A percentile compares a stretch with the other conserved stretches of the same genome.
phyloP scores from a whole-genome alignment of 2,329 filamentous ascomycete species.

The Aspergillus glaucus region DNA sequence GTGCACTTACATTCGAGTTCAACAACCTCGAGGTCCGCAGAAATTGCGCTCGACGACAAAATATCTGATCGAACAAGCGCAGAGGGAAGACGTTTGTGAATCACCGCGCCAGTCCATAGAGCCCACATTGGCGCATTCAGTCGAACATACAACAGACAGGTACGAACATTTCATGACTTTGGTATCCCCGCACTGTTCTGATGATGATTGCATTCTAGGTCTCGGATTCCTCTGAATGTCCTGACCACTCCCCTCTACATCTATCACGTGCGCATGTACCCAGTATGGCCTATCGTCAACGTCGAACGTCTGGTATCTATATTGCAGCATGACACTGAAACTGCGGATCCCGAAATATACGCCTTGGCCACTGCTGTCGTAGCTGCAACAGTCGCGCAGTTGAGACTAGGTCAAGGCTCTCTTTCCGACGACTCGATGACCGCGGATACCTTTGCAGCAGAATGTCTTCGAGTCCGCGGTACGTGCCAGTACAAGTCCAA shows the following conservation, averaged over 20 bases:
- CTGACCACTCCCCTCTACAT: constrained; percentile 36
- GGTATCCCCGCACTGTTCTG: background rate
- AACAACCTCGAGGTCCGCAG: constrained; percentile 42
- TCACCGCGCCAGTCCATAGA: background rate
- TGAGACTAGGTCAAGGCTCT: constrained; percentile 34
- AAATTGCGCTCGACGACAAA: constrained; percentile 27
- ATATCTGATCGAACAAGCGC: constrained; percentile 16
- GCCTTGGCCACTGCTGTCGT: constrained; percentile 43
- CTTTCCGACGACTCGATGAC: constrained; percentile 21
- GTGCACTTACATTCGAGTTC: constrained; percentile 46
- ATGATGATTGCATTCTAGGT: constrained; percentile 1
- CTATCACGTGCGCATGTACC: constrained; percentile 47
- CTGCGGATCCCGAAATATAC: constrained; percentile 27
- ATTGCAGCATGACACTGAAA: constrained; percentile 24
- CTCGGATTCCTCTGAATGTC: constrained; percentile 11
- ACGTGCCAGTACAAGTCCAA: constrained; percentile 22
- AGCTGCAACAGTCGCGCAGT: constrained; percentile 45
- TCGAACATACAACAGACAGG: background rate
- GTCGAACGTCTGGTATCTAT: constrained; percentile 38
- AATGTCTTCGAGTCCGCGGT: constrained; percentile 29
- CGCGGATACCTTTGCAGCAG: constrained; percentile 29
- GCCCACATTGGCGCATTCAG: background rate
- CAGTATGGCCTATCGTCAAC: constrained; percentile 48
- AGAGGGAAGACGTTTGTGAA: background rate
- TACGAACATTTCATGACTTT: background rate